These are phyloP conservation scores for Paecilomyces sp. DNA, from an alignment of 2,329 filamentous ascomycete genomes.

Conservation along the genomic window DNA sequence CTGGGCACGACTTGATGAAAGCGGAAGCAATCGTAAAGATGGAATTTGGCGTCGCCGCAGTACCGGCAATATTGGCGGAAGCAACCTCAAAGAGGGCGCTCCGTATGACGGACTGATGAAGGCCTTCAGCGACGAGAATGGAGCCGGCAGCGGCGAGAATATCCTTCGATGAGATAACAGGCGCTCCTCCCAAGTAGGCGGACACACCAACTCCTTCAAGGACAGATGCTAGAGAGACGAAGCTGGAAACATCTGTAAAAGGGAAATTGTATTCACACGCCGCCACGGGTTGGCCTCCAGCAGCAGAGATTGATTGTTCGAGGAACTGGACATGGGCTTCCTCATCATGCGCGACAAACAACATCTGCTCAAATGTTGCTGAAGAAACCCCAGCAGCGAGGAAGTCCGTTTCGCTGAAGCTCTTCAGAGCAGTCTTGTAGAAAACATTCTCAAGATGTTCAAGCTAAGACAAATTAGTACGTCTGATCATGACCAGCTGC, in stretches of 20 bases:
- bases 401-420: constrained; percentile 51
- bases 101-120: constrained; percentile 58
- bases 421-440: constrained; percentile 53
- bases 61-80: constrained; percentile 55
- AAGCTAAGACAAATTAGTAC: constrained; percentile 18
- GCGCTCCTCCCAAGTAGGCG: constrained; percentile 57
- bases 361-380: constrained; percentile 49
- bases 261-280: constrained; percentile 53
- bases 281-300: constrained; percentile 45
- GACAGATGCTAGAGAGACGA: constrained; percentile 47
- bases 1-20: constrained; percentile 55
- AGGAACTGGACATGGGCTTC: constrained; percentile 53
- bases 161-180: constrained; percentile 48
- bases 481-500: neutral
- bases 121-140: constrained; percentile 58
- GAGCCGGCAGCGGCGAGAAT: constrained; percentile 56
- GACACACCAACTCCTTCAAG: constrained; percentile 54
- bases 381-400: constrained; percentile 42
- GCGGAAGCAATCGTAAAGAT: constrained; percentile 59
- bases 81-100: constrained; percentile 42
- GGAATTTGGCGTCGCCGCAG: constrained; percentile 50
- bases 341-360: constrained; percentile 52
- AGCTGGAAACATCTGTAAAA: constrained; percentile 40
- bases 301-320: constrained; percentile 35
- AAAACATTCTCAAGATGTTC: constrained; percentile 57